These are phyloP conservation scores for Nicotiana paniculata DNA, from an alignment of 257 asterid genomes.

Conservation along the genomic window DNA sequence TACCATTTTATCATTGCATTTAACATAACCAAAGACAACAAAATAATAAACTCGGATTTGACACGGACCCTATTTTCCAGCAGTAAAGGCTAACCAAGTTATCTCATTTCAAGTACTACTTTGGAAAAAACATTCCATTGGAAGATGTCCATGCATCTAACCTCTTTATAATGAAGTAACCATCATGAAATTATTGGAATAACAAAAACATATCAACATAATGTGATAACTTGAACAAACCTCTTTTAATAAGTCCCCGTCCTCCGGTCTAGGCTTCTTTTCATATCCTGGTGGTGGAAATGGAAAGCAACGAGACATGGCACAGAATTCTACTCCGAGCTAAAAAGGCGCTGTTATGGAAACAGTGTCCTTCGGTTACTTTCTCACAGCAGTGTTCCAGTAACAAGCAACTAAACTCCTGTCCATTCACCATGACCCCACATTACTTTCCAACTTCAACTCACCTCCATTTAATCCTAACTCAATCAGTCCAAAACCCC, in stretches of 20 bases:
- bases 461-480: slow-evolving; percentile 27
- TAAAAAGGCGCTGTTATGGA: slow-evolving; percentile 24
- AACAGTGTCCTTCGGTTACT: slow-evolving; percentile 34
- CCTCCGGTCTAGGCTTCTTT: slow-evolving; percentile 56
- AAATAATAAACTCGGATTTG: neutral
- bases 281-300: slow-evolving; percentile 97
- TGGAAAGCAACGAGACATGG: slow-evolving; percentile 98
- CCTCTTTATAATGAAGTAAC: slow-evolving; percentile 13
- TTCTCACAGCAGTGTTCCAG: slow-evolving; percentile 35
- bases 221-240: slow-evolving; percentile 31
- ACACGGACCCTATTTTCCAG: neutral
- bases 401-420: slow-evolving; percentile 37
- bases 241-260: slow-evolving; percentile 53
- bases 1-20: neutral
- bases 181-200: slow-evolving; percentile 15
- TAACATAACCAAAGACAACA: neutral
- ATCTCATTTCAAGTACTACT: neutral
- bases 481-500: slow-evolving; percentile 8
- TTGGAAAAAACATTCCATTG: neutral
- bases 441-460: slow-evolving; percentile 47
- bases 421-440: slow-evolving; percentile 74
- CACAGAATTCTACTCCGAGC: slow-evolving; percentile 32
- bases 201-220: slow-evolving; percentile 11
- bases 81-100: neutral
- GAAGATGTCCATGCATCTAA: neutral